Evolutionary conservation across 805 yeast genomes (phyloP).

Genomic region (Wickerhamiella siamensis): DNA sequence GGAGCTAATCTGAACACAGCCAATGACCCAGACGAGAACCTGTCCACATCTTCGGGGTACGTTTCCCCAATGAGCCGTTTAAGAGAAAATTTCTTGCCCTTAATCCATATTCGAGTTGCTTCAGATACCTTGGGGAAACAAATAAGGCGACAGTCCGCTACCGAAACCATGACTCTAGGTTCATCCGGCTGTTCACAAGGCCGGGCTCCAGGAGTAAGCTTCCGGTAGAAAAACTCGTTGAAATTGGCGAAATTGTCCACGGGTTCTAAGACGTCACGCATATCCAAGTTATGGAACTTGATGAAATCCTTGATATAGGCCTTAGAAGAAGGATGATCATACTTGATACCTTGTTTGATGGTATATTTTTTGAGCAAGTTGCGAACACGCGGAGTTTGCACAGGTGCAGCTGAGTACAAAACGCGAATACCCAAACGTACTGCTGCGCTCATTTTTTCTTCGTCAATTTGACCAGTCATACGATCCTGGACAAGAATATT

Average conservation of each 20-base stretch:
- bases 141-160: conserved; percentile 81
- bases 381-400: conserved; percentile 72
- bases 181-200: conserved; percentile 45
- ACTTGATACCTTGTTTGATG: conserved; percentile 69
- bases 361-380: conserved; percentile 53
- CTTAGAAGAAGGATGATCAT: conserved; percentile 55
- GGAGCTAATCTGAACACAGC: conserved; percentile 87
- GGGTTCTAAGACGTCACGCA: conserved; percentile 50
- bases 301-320: conserved; percentile 62
- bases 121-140: conserved; percentile 42
- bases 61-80: conserved; percentile 39
- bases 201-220: conserved; percentile 56
- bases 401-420: conserved; percentile 66
- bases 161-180: conserved; percentile 43
- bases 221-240: conserved; percentile 80
- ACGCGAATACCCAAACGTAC: conserved; percentile 79
- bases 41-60: conserved; percentile 24
- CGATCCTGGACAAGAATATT: conserved; percentile 90
- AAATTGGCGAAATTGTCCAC: conserved; percentile 46
- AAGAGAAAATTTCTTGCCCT: conserved; percentile 64
- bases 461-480: conserved; percentile 72
- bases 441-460: conserved; percentile 82
- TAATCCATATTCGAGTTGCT: conserved; percentile 78
- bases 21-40: conserved; percentile 42
- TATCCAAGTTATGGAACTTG: conserved; percentile 65